Percentiles rank a stretch among this genome's conserved stretches.
phyloP scores from a whole-genome alignment of 2,329 filamentous ascomycete species.

The Colletotrichum kahawae region DNA sequence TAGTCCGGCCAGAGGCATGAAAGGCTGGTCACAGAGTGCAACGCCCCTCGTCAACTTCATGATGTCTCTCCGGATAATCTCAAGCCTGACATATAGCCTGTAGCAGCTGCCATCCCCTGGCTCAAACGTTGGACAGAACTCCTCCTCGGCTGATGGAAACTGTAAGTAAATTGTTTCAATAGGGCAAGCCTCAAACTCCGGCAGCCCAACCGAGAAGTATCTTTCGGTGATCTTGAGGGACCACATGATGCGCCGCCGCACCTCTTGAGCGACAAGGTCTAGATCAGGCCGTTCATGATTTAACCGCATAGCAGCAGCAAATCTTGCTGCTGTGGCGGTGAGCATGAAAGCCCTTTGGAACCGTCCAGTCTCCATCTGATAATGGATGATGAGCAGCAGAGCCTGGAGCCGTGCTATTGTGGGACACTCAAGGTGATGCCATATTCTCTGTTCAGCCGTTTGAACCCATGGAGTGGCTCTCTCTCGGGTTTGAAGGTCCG shows the following conservation, averaged over 20 bases:
- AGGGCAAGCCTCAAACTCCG: slow-evolving; percentile 45
- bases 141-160: slow-evolving; percentile 48
- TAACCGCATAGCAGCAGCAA: slow-evolving; percentile 41
- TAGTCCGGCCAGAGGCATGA: slow-evolving; percentile 23
- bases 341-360: slow-evolving; percentile 49
- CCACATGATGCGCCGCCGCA: slow-evolving; percentile 44
- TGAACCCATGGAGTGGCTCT: slow-evolving; percentile 32
- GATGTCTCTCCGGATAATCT: slow-evolving; percentile 27
- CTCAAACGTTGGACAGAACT: slow-evolving; percentile 32
- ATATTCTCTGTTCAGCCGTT: slow-evolving; percentile 34
- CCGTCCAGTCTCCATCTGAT: slow-evolving; percentile 46
- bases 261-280: slow-evolving; percentile 38
- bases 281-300: slow-evolving; percentile 43
- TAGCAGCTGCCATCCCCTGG: slow-evolving; percentile 23
- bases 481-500: slow-evolving; percentile 17
- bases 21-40: slow-evolving; percentile 25
- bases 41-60: slow-evolving; percentile 28
- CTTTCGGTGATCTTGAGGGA: slow-evolving; percentile 44
- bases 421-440: slow-evolving; percentile 34
- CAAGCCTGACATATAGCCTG: slow-evolving; percentile 24
- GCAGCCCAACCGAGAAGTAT: slow-evolving; percentile 44
- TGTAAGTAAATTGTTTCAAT: slow-evolving; percentile 43
- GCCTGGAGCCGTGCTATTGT: slow-evolving; percentile 39
- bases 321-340: slow-evolving; percentile 37
- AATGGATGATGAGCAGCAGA: slow-evolving; percentile 49